A percentile compares a stretch with the other conserved stretches of the same genome.
These are phyloP conservation scores for Fusarium brachygibbosum DNA, from an alignment of 2,329 filamentous ascomycete species.

Conservation along the genomic window DNA sequence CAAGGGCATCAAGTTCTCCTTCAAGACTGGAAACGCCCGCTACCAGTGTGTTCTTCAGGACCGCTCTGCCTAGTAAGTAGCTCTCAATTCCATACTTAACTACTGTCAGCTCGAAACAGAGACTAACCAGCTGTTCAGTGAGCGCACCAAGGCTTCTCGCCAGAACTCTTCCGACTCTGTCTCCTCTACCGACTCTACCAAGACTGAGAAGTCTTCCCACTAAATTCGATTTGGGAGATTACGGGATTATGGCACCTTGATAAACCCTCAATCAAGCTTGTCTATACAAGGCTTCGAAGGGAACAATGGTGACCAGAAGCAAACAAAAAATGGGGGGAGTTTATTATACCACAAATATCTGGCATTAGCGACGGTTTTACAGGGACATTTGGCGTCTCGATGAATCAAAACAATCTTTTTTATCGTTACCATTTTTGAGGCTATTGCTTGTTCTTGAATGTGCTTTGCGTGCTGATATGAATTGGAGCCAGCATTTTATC, in stretches of 20 bases:
- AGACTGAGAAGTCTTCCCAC: conserved; percentile 44
- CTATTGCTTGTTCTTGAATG: neutral
- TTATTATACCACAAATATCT: conserved; percentile 40
- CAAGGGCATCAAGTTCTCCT: conserved; percentile 61
- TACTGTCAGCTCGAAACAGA: neutral
- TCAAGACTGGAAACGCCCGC: conserved; percentile 59
- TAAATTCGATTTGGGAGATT: conserved; percentile 16
- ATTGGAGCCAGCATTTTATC: neutral
- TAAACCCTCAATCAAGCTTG: conserved; percentile 5
- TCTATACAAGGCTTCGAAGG: conserved; percentile 1
- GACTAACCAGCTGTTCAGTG: conserved; percentile 50
- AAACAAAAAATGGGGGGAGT: conserved; percentile 32
- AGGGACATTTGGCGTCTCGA: conserved; percentile 37
- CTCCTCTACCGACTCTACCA: conserved; percentile 50
- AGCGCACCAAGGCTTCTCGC: conserved; percentile 57
- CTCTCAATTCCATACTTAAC: neutral
- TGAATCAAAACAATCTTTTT: conserved; percentile 40
- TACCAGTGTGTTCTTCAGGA: conserved; percentile 61
- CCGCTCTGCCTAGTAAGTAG: conserved; percentile 60
- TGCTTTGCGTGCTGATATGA: conserved; percentile 3
- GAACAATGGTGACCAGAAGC: conserved; percentile 5
- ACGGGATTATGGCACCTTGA: conserved; percentile 17
- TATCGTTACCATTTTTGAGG: conserved; percentile 7
- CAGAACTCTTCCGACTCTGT: conserved; percentile 55
- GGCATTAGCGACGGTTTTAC: conserved; percentile 46